A percentile compares a stretch with the other conserved stretches of the same genome.
These are phyloP conservation scores for Collybia sp. DNA, from an alignment of 768 basidiomycete genomes.

Conservation along the genomic window DNA sequence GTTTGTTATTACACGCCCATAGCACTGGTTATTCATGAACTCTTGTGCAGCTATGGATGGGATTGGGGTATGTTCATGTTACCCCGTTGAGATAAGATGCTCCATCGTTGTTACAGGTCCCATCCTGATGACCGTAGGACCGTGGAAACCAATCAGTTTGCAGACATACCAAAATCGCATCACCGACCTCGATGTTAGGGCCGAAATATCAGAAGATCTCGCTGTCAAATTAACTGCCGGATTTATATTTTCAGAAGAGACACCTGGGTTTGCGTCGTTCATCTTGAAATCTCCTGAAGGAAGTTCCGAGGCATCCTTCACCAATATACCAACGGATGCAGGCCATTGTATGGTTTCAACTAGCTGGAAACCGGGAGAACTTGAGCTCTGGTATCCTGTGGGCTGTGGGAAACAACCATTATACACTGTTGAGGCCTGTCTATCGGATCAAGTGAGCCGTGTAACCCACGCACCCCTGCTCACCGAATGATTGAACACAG, in stretches of 20 bases:
- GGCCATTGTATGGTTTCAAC: conserved; percentile 38
- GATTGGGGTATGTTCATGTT: conserved; percentile 62
- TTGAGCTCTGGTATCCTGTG: conserved; percentile 85
- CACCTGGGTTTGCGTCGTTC: conserved; percentile 37
- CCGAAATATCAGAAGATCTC: conserved; percentile 48
- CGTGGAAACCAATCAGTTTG: conserved; percentile 78
- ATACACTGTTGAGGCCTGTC: conserved; percentile 54
- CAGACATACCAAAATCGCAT: conserved; percentile 67
- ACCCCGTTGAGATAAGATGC: neutral
- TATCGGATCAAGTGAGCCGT: conserved; percentile 49
- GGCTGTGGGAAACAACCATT: conserved; percentile 80
- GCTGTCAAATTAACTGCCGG: conserved; percentile 46
- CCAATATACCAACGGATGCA: conserved; percentile 27
- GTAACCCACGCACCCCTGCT: neutral
- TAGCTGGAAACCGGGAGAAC: conserved; percentile 45
- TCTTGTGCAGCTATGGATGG: conserved; percentile 69
- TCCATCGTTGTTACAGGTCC: conserved; percentile 46
- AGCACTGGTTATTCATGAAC: conserved; percentile 3
- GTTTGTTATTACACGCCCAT: neutral
- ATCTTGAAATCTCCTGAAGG: conserved; percentile 46
- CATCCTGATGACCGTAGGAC: conserved; percentile 80
- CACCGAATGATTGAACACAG: conserved; percentile 19
- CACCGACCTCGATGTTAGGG: conserved; percentile 59
- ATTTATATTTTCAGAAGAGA: conserved; percentile 36
- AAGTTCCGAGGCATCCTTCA: conserved; percentile 33